Percentiles rank a stretch among this genome's conserved stretches.
phyloP scores from a whole-genome alignment of 2,329 filamentous ascomycete genomes.

The Pyrenochaeta sp. region DNA sequence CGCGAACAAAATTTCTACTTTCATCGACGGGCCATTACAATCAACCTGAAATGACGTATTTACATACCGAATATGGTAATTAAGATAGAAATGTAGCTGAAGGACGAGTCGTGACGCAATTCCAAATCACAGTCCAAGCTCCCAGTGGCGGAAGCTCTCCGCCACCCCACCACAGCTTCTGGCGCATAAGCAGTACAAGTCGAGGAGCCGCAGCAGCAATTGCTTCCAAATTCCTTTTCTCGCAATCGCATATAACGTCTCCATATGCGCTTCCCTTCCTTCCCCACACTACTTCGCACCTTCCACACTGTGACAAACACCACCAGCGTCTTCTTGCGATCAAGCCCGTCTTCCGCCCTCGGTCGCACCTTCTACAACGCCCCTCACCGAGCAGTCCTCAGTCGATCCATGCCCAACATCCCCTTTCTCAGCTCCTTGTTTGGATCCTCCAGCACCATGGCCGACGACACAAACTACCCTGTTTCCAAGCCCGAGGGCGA shows the following conservation, averaged over 20 bases:
- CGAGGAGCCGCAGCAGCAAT: slow-evolving; percentile 3
- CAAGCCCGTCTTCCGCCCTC: slow-evolving; percentile 48
- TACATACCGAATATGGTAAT: background rate
- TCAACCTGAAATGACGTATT: no score
- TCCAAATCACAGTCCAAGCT: slow-evolving; percentile 29
- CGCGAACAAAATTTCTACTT: no score
- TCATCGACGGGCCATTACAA: no score
- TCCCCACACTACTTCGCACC: slow-evolving; percentile 57
- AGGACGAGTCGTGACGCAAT: slow-evolving; percentile 37
- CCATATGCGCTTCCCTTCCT: slow-evolving; percentile 59
- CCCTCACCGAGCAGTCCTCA: slow-evolving; percentile 34
- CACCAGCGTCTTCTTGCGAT: slow-evolving; percentile 41
- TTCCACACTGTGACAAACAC: slow-evolving; percentile 57
- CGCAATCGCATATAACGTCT: slow-evolving; percentile 12
- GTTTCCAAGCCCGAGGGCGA: slow-evolving; percentile 81
- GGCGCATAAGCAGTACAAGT: slow-evolving; percentile 30
- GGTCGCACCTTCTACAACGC: slow-evolving; percentile 36
- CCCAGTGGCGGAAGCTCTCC: slow-evolving; percentile 34
- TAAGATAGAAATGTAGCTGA: background rate
- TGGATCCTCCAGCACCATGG: slow-evolving; percentile 59
- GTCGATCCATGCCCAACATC: slow-evolving; percentile 73
- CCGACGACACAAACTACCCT: slow-evolving; percentile 73
- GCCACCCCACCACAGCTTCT: slow-evolving; percentile 25
- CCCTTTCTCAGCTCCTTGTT: slow-evolving; percentile 83
- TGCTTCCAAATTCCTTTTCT: slow-evolving; percentile 6